Evolutionary conservation across 345 rosid genomes (phyloP).

Genomic region (Linum lewisii): DNA sequence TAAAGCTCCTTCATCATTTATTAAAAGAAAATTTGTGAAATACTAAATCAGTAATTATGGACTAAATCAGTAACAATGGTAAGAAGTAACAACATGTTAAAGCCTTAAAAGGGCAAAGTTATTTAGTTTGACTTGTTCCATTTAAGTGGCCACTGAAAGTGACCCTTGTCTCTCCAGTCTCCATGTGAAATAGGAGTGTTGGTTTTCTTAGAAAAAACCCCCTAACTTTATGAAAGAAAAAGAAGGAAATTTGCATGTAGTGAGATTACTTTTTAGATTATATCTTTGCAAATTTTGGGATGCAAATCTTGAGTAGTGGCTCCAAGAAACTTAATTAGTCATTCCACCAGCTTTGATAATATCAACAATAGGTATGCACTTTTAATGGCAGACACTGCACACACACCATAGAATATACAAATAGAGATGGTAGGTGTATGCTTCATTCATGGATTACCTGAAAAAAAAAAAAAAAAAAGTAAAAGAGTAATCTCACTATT

Average conservation of each 20-base stretch:
- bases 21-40: too few relatives aligned
- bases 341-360: slow-evolving; percentile 11
- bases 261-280: neutral
- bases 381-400: slow-evolving; percentile 32
- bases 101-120: neutral
- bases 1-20: too few relatives aligned
- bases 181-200: slow-evolving; percentile 20
- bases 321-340: slow-evolving; percentile 9
- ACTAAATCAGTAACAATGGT: too few relatives aligned
- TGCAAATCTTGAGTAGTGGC: slow-evolving; percentile 4
- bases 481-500: neutral
- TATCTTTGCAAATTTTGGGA: neutral
- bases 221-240: neutral
- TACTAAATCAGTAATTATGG: too few relatives aligned
- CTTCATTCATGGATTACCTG: neutral
- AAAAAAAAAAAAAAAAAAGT: neutral
- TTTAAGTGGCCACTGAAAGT: slow-evolving; percentile 10
- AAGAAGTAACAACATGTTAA: too few relatives aligned
- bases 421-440: slow-evolving; percentile 29
- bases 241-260: neutral
- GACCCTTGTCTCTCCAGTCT: slow-evolving; percentile 17
- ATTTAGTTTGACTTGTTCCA: slow-evolving; percentile 15
- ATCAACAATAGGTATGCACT: slow-evolving; percentile 17
- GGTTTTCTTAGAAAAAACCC: neutral
- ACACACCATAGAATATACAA: slow-evolving; percentile 1